Percentiles rank a stretch among this genome's conserved stretches.
These are phyloP conservation scores for Chrysosporium keratinophilum DNA, from an alignment of 2,329 filamentous ascomycete species.

Conservation along the genomic window DNA sequence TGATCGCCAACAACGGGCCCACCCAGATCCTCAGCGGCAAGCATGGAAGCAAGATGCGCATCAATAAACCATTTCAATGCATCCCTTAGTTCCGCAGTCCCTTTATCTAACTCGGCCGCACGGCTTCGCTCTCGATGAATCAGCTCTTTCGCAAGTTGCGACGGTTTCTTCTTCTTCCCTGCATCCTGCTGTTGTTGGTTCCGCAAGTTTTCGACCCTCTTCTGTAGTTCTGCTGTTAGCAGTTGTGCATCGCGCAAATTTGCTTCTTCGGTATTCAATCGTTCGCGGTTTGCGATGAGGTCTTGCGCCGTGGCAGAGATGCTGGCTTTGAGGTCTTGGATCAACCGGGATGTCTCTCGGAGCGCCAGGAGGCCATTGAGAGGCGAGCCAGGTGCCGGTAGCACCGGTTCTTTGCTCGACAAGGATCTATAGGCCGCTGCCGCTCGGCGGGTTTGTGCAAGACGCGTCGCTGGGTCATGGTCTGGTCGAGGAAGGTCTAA, in stretches of 20 bases:
- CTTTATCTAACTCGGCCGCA: slow-evolving; percentile 50
- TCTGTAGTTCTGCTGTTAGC: slow-evolving; percentile 41
- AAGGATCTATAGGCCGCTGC: slow-evolving; percentile 57
- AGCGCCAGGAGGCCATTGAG: slow-evolving; percentile 63
- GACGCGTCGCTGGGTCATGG: slow-evolving; percentile 25
- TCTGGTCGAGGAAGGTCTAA: slow-evolving; percentile 24
- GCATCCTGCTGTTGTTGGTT: slow-evolving; percentile 39
- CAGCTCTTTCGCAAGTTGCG: slow-evolving; percentile 53
- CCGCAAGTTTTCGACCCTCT: slow-evolving; percentile 51
- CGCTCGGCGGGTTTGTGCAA: slow-evolving; percentile 44
- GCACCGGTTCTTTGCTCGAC: slow-evolving; percentile 50
- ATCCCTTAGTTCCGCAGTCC: slow-evolving; percentile 52
- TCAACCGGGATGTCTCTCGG: slow-evolving; percentile 54
- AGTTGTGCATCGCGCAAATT: slow-evolving; percentile 40
- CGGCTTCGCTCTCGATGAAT: slow-evolving; percentile 51
- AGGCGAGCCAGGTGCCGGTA: slow-evolving; percentile 57
- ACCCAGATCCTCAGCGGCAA: slow-evolving; percentile 73
- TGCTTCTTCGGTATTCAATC: slow-evolving; percentile 37
- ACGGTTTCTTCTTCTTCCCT: slow-evolving; percentile 39
- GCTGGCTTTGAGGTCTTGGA: slow-evolving; percentile 53
- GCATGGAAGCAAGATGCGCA: slow-evolving; percentile 58
- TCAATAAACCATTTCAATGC: slow-evolving; percentile 62
- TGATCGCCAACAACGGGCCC: slow-evolving; percentile 71
- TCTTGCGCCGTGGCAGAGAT: slow-evolving; percentile 39
- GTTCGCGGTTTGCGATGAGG: slow-evolving; percentile 30